phyloP scores from a whole-genome alignment of 2,329 filamentous ascomycete species.

The Claviceps capensis region DNA sequence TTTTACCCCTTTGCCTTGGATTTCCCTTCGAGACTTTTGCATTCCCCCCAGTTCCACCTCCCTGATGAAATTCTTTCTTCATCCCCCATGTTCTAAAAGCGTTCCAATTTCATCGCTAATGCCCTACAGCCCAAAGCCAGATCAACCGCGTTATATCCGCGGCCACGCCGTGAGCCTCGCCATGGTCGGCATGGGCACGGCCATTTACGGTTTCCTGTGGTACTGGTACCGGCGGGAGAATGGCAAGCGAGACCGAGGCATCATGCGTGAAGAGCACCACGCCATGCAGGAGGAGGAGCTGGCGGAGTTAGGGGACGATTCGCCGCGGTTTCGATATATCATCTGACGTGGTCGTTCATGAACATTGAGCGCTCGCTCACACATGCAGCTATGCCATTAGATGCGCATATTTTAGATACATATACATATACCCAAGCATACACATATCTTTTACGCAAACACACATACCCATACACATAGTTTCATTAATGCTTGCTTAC shows the following conservation, averaged over 20 bases:
- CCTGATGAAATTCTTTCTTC: background rate
- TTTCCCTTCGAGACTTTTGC: no score
- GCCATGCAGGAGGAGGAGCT: conserved; percentile 32
- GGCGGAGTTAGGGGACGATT: conserved; percentile 38
- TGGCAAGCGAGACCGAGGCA: conserved; percentile 24
- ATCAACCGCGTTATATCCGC: conserved; percentile 43
- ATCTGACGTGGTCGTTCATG: conserved; percentile 10
- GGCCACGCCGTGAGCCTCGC: conserved; percentile 49
- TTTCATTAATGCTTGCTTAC: no score
- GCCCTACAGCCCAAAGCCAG: conserved; percentile 25
- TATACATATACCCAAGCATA: no score
- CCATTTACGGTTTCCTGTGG: conserved; percentile 42
- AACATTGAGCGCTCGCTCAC: no score
- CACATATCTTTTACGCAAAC: no score
- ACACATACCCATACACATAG: no score
- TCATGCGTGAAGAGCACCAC: conserved; percentile 24
- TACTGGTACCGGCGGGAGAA: conserved; percentile 37
- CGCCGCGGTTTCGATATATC: conserved; percentile 34
- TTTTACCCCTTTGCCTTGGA: no score
- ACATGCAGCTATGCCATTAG: no score
- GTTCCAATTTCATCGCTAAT: background rate
- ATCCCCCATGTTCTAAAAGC: background rate
- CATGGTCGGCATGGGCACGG: conserved; percentile 39
- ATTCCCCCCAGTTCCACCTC: no score
- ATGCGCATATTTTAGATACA: no score